These are phyloP conservation scores for Moniliophthora roreri DNA, from an alignment of 1,284 basidiomycete species.

Conservation along the genomic window DNA sequence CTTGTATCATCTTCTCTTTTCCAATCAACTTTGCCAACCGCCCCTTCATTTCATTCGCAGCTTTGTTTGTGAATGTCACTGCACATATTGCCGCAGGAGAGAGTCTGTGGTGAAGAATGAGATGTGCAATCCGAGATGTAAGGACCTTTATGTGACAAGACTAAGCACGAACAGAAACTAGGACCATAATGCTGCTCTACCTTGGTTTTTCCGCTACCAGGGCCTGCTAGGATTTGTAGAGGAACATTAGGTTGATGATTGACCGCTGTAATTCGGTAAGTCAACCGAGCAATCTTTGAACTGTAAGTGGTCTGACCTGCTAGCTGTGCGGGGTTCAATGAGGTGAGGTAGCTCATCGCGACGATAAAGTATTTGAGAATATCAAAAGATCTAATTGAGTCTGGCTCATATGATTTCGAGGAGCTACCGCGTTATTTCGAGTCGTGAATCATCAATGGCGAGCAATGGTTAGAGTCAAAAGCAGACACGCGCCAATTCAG, in stretches of 20 bases:
- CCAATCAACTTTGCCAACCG: conserved; percentile 77
- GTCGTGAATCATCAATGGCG: no score
- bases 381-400: no score
- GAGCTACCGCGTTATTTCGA: no score
- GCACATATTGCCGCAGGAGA: conserved; percentile 70
- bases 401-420: no score
- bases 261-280: conserved; percentile 51
- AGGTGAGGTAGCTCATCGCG: conserved; percentile 3
- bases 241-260: conserved; percentile 60
- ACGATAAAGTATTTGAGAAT: not conserved
- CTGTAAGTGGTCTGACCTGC: conserved; percentile 5
- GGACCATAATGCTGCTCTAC: conserved; percentile 22
- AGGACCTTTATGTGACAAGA: conserved; percentile 51
- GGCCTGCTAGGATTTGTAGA: conserved; percentile 83
- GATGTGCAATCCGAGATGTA: conserved; percentile 76
- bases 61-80: conserved; percentile 88
- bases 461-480: no score
- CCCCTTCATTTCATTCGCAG: conserved; percentile 86
- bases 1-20: conserved; percentile 50
- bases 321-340: conserved; percentile 13
- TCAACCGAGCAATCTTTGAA: not conserved
- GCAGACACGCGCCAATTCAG: no score
- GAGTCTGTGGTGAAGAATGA: conserved; percentile 61
- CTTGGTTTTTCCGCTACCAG: conserved; percentile 76
- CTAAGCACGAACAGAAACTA: not conserved